Evolutionary conservation across 192 early-diverging fungal genomes (phyloP), one percentile per base, ranked within the genome.

Genomic region (Spinellus fusiger): DNA sequence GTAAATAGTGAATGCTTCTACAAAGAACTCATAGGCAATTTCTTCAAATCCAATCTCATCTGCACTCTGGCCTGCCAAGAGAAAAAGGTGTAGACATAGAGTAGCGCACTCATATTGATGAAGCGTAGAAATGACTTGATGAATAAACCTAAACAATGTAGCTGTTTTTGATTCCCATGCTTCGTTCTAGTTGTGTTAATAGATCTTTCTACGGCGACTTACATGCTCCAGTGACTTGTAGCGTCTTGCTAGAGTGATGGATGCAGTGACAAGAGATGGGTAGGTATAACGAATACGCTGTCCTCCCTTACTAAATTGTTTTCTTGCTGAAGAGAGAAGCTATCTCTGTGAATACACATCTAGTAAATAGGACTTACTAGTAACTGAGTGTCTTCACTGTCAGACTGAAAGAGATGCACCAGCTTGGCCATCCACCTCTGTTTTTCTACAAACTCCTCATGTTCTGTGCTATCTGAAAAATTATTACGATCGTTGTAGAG

Each of bases 1-100:
- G 71, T 96, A 99, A 32, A 94, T 85, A 2, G 90, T 94, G 54
- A 99, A 90, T 16, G 95, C 95, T 82, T 96, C 87, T 10, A 95
- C 91, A 70, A 95, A 86, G 73, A 98, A 95, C 71, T 99, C 95
- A 73, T 98, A 98, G 15, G 86, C 83, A 6, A 93, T 77, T 61
- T 99, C 95, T 65, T 97, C 93, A 62, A 93, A 84, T 7, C 88
- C 84, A n/a, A 80, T 80, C 67, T 91, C 87, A 49, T 93, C 85
- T 15, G 95, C 93, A 15, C 83, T 84, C 56, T 91, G 84, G 0
- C 92, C 95, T 0, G 90, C 89, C 68, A 92, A 73, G 56, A 97
- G 66, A 65, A 86, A 93, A 60, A 97, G 72, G 27, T 90, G 84
- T 49, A 99, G 66, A 20, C 79, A 78, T 35, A 74, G 65, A 32